Conservation (phyloP, 495 filamentous ascomycete species). For the Elasticomyces elasticus region DNA sequence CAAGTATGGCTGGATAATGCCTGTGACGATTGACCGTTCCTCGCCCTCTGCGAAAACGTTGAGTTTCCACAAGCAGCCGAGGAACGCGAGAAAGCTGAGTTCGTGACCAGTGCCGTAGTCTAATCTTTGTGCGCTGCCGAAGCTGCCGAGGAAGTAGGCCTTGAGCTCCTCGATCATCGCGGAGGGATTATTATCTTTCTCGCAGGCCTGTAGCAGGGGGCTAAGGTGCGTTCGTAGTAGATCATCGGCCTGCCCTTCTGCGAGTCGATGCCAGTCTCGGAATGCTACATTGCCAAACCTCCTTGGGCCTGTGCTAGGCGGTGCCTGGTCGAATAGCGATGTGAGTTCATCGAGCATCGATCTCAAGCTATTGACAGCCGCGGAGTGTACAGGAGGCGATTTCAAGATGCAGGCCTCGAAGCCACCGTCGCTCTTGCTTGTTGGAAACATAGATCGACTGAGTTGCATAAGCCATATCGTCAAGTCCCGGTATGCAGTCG, state of each 20-base stretch:
- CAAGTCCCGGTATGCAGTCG: slow-evolving; percentile 75
- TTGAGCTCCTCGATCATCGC: slow-evolving; percentile 56
- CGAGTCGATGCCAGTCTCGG: slow-evolving; percentile 64
- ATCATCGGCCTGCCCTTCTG: slow-evolving; percentile 43
- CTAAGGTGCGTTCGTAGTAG: slow-evolving; percentile 41
- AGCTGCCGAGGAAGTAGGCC: slow-evolving; percentile 74
- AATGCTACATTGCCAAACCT: slow-evolving; percentile 90
- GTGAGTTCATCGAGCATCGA: slow-evolving; percentile 51
- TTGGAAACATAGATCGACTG: slow-evolving; percentile 76
- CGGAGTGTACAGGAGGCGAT: slow-evolving; percentile 36
- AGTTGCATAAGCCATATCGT: slow-evolving; percentile 80
- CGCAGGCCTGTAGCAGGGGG: slow-evolving; percentile 5
- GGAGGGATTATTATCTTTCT: slow-evolving; percentile 10
- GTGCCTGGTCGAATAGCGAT: slow-evolving; percentile 62
- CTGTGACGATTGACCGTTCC: slow-evolving; percentile 69
- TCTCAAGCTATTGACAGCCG: slow-evolving; percentile 54
- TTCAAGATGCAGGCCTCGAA: slow-evolving; percentile 27
- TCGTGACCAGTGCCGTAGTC: slow-evolving; percentile 98
- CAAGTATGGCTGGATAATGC: slow-evolving; percentile 78
- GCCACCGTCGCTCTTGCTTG: slow-evolving; percentile 33
- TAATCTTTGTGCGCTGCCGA: slow-evolving; percentile 77
- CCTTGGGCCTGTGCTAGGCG: slow-evolving; percentile 73
- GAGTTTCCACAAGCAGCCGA: slow-evolving; percentile 84
- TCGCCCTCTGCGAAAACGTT: slow-evolving; percentile 55
- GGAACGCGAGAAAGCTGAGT: slow-evolving; percentile 83